These are phyloP conservation scores for Thozetella sp. DNA, from an alignment of 495 filamentous ascomycete genomes.

Conservation along the genomic window DNA sequence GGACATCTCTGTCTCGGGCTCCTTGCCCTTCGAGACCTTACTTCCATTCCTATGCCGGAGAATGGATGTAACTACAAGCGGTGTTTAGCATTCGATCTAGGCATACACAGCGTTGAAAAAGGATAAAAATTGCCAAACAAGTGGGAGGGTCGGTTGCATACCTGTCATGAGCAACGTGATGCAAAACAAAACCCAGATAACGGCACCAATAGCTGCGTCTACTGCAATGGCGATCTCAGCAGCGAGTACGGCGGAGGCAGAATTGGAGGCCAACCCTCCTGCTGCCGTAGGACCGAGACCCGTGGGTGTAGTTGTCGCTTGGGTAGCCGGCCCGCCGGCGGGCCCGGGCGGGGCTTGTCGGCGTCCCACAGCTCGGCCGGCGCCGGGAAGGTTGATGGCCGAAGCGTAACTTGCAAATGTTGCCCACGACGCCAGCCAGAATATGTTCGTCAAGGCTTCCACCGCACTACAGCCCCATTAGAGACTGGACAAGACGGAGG, in stretches of 20 bases:
- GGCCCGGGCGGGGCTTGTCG: background rate
- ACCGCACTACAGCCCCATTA: background rate
- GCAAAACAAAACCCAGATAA: background rate
- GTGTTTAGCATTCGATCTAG: no score
- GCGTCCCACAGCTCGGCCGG: background rate
- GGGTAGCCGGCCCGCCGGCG: no score
- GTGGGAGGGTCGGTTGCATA: background rate
- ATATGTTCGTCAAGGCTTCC: background rate
- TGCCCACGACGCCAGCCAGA: background rate
- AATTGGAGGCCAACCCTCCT: background rate
- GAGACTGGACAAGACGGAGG: background rate
- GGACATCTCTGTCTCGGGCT: background rate
- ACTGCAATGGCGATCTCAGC: background rate
- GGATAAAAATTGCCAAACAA: no score
- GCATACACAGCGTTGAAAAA: no score
- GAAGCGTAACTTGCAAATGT: slow-evolving; percentile 1
- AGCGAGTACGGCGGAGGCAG: background rate
- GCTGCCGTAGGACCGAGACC: no score
- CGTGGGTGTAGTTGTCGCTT: background rate
- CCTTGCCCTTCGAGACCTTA: background rate
- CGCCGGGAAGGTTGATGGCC: background rate
- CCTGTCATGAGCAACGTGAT: background rate
- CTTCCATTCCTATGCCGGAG: background rate
- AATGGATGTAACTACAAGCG: background rate
- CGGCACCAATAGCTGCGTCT: background rate